Base-by-base conservation (phyloP, 208 protist genomes). In the Leishmania amazonensis region DNA sequence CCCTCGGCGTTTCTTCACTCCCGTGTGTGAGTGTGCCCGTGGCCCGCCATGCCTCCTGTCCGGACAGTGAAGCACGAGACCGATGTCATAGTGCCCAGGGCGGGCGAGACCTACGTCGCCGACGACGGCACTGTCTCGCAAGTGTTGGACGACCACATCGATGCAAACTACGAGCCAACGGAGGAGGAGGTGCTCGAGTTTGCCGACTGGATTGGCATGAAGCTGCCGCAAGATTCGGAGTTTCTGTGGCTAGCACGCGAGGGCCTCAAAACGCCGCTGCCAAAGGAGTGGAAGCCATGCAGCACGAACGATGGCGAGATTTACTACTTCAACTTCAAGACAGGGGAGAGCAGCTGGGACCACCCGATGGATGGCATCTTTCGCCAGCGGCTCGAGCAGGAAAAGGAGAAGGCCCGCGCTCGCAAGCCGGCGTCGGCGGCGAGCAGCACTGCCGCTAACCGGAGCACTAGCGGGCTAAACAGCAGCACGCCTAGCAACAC, bases 271-370 rank as follows among this genome's bases (percentile, higher is more conserved):
- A 94, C 96, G 6, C 96, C 96, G 8, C 90, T 99, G n/a, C 98
- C 98, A 0, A 90, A 95, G 65, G 90, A 98, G 78, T 99, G 98
- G 98, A 97, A 95, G 87, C 96, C 97, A 24, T 99, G 97, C 88
- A 94, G 96, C 78, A 98, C 96, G 0, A 88, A 96, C 68, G 89
- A 93, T 15, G 93, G 91, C 76, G 97, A 99, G 73, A 83, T 99
- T 21, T 99, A 99, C 88, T 99, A 99, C 92, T 99, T 99, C 85
- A 99, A 99, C 90, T 99, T 99, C 86, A 88, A 87, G 58, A 98
- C 97, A 0, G 96, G 95, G 54, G 97, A 99, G 75, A 98, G 92
- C 82, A 93, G 92, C 65, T 99, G 98, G 98, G 96, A 99, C 80
- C 98, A 99, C 79, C 98, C 98, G 24, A 89, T 98, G 87, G 97